Evolutionary conservation across 805 yeast species (phyloP).

Genomic region (Kluyveromyces lactis): DNA sequence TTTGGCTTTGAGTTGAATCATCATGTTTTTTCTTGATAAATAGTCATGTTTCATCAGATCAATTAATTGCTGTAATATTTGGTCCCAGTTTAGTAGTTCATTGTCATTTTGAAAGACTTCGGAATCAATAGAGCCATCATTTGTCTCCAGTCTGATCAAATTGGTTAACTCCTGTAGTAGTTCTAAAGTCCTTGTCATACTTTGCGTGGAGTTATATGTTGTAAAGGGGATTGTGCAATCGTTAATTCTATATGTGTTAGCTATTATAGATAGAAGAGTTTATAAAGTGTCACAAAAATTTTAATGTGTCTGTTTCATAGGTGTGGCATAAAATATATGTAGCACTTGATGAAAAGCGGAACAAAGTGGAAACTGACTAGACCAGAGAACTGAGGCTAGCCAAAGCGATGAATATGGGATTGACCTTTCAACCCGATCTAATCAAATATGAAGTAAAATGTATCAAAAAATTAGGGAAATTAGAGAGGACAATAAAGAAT

Average conservation of each 20-base stretch:
- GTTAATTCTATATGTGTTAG: not conserved
- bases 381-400: no score
- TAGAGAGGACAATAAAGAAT: no score
- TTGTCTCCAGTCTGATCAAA: not conserved
- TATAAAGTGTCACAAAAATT: constrained; percentile 1
- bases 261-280: not conserved
- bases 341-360: no score
- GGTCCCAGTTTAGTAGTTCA: not conserved
- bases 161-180: not conserved
- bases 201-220: not conserved
- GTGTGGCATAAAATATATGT: not conserved
- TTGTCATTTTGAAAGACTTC: not conserved
- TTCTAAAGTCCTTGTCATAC: not conserved
- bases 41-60: not conserved
- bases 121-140: not conserved
- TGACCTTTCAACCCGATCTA: no score
- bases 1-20: not conserved
- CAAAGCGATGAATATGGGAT: no score
- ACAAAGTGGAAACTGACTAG: no score
- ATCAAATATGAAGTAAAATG: no score
- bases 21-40: not conserved
- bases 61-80: not conserved
- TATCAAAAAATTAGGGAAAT: no score
- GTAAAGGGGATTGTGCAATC: no score
- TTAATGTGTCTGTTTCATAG: not conserved